These are phyloP conservation scores for Nakazawaea wickerhamii DNA, from an alignment of 805 yeast genomes.

Conservation along the genomic window DNA sequence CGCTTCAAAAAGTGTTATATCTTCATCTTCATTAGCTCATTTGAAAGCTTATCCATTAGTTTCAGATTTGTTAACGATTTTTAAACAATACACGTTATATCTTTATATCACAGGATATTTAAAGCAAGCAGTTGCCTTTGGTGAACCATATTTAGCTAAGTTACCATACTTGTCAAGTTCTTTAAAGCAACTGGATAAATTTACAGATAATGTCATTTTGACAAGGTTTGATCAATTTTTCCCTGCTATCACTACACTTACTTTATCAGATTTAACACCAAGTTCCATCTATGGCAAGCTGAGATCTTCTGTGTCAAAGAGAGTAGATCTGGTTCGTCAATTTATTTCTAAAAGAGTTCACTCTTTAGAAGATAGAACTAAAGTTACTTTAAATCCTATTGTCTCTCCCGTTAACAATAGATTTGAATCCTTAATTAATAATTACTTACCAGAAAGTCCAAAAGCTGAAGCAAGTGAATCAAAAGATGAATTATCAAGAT, in stretches of 20 bases:
- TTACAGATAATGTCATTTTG: slow-evolving; percentile 19
- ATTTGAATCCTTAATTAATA: slow-evolving; percentile 23
- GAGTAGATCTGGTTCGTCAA: not conserved
- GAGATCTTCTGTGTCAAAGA: not conserved
- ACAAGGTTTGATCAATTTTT: slow-evolving; percentile 23
- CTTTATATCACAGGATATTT: slow-evolving; percentile 17
- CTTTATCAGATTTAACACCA: slow-evolving; percentile 11
- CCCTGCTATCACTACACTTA: slow-evolving; percentile 24
- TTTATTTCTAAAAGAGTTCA: slow-evolving; percentile 4
- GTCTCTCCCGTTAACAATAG: slow-evolving; percentile 25
- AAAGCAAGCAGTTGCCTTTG: slow-evolving; percentile 12
- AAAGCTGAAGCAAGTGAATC: slow-evolving; percentile 8
- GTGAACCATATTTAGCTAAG: slow-evolving; percentile 16
- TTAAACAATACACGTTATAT: slow-evolving; percentile 17
- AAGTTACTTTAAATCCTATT: slow-evolving; percentile 20
- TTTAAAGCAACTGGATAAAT: slow-evolving; percentile 21
- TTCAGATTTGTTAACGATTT: slow-evolving; percentile 18
- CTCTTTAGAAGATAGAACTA: slow-evolving; percentile 9
- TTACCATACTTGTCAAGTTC: slow-evolving; percentile 18
- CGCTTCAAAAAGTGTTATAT: too few relatives aligned
- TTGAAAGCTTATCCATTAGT: slow-evolving; percentile 27
- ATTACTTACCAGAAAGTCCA: slow-evolving; percentile 23
- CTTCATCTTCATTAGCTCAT: slow-evolving; percentile 17
- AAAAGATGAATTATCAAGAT: slow-evolving; percentile 23
- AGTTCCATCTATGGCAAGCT: not conserved